These are phyloP conservation scores for Pseudonitzschia delicatissima DNA, from an alignment of 108 stramenopile genomes.

Conservation along the genomic window DNA sequence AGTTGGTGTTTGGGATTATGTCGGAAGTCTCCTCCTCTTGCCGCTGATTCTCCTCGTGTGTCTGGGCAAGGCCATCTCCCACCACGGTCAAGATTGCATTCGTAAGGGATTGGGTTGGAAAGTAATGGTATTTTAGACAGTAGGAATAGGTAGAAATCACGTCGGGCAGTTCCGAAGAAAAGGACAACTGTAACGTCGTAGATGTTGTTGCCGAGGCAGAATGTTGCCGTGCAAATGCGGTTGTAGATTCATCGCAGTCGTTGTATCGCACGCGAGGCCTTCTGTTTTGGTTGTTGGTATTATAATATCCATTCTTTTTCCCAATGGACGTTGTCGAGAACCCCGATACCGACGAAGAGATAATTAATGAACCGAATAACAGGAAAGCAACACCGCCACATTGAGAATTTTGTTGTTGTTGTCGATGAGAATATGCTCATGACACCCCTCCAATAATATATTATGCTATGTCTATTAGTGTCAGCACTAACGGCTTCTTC, in stretches of 20 bases:
- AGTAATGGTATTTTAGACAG: slow-evolving; percentile 32
- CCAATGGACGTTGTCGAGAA: neutral
- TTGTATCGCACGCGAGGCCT: too few relatives aligned
- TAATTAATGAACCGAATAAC: too few relatives aligned
- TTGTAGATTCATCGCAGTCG: neutral
- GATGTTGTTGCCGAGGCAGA: neutral
- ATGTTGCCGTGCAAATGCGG: neutral
- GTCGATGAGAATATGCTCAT: too few relatives aligned
- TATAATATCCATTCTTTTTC: neutral
- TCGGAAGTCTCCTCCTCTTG: neutral
- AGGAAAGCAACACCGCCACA: too few relatives aligned
- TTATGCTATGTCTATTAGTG: too few relatives aligned
- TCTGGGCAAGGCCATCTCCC: slow-evolving; percentile 48
- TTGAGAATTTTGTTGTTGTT: too few relatives aligned
- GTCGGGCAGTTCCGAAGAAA: neutral
- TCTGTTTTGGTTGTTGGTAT: neutral
- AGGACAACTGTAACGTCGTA: neutral
- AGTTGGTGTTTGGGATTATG: neutral
- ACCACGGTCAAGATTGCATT: slow-evolving; percentile 31
- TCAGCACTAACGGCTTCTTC: too few relatives aligned
- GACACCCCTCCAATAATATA: too few relatives aligned
- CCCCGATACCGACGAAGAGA: too few relatives aligned
- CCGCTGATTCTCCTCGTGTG: neutral
- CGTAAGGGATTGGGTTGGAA: slow-evolving; percentile 40
- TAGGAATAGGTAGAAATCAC: slow-evolving; percentile 4